Conservation (phyloP, 202 grass and related monocot genomes). For the Carex arenaria region DNA sequence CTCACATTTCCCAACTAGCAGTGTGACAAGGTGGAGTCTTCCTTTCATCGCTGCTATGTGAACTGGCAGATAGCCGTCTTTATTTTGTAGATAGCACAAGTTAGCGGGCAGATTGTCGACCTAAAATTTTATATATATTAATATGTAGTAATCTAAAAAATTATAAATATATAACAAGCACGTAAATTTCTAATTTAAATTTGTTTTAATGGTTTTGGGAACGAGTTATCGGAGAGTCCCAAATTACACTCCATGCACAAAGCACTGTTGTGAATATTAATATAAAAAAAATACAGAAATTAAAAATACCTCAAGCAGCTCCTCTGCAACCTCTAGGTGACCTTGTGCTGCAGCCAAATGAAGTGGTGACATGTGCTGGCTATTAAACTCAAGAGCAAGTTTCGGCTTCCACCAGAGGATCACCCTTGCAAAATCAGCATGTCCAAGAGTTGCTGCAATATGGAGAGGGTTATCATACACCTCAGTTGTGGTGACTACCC, state of each 20-base stretch:
- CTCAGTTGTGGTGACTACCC: not conserved
- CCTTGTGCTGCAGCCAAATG: slow-evolving; percentile 15
- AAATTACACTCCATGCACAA: too few relatives aligned
- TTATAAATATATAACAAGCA: too few relatives aligned
- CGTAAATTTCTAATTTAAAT: too few relatives aligned
- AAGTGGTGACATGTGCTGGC: not conserved
- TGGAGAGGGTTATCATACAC: slow-evolving; percentile 10
- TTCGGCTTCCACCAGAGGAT: not conserved
- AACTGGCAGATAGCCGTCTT: not conserved
- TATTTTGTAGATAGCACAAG: not conserved
- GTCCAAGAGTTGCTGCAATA: slow-evolving; percentile 5
- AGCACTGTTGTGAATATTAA: too few relatives aligned
- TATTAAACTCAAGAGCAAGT: not conserved
- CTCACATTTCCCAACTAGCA: not conserved
- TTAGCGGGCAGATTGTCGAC: not conserved
- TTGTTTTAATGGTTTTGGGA: too few relatives aligned
- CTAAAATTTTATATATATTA: not conserved
- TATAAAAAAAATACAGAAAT: not conserved
- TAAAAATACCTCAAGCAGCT: not conserved
- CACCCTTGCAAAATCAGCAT: slow-evolving; percentile 1
- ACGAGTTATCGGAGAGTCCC: too few relatives aligned
- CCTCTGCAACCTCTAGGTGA: not conserved
- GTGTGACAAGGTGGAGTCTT: not conserved
- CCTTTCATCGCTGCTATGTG: slow-evolving; percentile 5
- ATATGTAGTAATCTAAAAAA: too few relatives aligned